Evolutionary conservation across 768 basidiomycete species (phyloP), one percentile per base, ranked within the genome.

Genomic region (Lactifluus pinguis): DNA sequence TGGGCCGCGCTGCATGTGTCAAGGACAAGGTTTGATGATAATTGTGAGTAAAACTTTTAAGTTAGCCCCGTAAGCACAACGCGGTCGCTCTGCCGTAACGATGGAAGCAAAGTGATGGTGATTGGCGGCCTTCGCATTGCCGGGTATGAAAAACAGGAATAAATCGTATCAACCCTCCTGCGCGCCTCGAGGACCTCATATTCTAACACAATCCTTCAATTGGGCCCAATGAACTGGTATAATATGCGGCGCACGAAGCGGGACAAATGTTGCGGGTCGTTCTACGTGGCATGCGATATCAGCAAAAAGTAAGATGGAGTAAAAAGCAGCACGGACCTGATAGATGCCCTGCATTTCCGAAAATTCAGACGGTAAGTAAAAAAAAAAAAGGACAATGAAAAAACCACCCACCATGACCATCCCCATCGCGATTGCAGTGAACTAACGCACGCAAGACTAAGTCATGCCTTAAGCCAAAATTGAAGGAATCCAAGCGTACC

Each of bases 141-240:
- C 11, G 30, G 41, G 14, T 38, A 32, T 13, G 39, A 44, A 9
- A 30, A 25, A 44, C 32, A 58, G 6, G 30, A 38, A 36, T 38
- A 2, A 48, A 47, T 30, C 11, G 51, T 47, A 59, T 36, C 25
- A 29, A 38, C 45, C 7, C 51, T 21, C 34, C 36, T 38, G 36
- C 49, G 25, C 39, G 41, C 11, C 10, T 19, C 15, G 21, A 1
- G 13, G 36, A 41, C 30, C 30, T 15, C n/a, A 2, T 14, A 10
- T 39, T n/a, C 17, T 17, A 8, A 42, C 30, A 47, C 30, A 29
- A 13, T 21, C 6, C 19, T 47, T 61, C 45, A 92, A 71, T 92
- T 93, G 1, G 92, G 89, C 3, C 92, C 92, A 69, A 95, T 83
- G 62, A 94, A 91, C 69, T 95, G 92, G 71, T 92, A 95, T 68